These are phyloP conservation scores for Xylariaceae sp. DNA, from an alignment of 2,329 filamentous ascomycete species.

Conservation along the genomic window DNA sequence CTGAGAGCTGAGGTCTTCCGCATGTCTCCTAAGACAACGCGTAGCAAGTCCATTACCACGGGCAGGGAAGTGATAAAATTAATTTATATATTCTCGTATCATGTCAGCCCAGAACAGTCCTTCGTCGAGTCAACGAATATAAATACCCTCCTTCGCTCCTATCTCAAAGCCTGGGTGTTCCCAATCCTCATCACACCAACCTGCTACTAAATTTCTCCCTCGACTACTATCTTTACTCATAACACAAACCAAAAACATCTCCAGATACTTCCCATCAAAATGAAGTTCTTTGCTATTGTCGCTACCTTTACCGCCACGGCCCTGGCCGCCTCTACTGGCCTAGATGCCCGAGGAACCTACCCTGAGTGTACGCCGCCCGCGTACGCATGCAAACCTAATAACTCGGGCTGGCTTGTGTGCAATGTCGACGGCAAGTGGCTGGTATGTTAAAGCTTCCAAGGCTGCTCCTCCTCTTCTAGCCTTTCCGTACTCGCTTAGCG, in stretches of 20 bases:
- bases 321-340: constrained; percentile 24
- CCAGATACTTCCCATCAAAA: constrained; percentile 20
- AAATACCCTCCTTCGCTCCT: too few species aligned
- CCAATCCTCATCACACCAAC: constrained; percentile 18
- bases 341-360: constrained; percentile 4
- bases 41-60: neutral
- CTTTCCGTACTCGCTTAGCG: neutral
- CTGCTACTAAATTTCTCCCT: neutral
- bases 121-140: too few species aligned
- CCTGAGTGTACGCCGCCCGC: constrained; percentile 31
- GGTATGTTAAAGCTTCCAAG: constrained; percentile 25
- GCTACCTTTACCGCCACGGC: constrained; percentile 27
- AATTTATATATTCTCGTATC: too few species aligned
- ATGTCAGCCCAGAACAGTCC: too few species aligned
- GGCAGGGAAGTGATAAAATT: neutral
- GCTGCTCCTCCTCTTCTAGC: neutral
- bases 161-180: too few species aligned
- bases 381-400: constrained; percentile 39
- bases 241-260: neutral
- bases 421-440: constrained; percentile 37
- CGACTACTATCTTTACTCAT: neutral
- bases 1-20: neutral
- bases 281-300: constrained; percentile 37
- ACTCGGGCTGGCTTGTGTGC: constrained; percentile 40
- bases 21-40: neutral